These are phyloP conservation scores for Kuraishia ogatae DNA, from an alignment of 805 yeast genomes.

Conservation along the genomic window DNA sequence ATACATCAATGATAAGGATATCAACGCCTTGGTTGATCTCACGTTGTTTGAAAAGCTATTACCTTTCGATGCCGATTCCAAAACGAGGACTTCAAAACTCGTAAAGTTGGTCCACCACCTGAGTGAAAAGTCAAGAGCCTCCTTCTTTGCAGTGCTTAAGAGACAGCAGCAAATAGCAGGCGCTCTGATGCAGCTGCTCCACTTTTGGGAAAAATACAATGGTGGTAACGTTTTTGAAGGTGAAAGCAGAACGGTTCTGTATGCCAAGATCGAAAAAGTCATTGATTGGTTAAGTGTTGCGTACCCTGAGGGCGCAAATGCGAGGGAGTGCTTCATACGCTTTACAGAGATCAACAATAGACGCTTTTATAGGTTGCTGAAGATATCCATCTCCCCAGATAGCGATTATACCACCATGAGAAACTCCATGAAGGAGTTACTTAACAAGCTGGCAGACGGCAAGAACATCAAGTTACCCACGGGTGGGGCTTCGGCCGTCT, in stretches of 20 bases:
- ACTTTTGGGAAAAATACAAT: constrained; percentile 36
- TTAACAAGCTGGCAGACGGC: constrained; percentile 43
- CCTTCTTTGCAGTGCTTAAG: constrained; percentile 60
- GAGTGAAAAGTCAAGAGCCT: constrained; percentile 47
- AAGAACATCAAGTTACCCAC: constrained; percentile 29
- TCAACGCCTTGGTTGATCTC: constrained; percentile 58
- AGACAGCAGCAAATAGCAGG: constrained; percentile 57
- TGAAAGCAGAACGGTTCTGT: constrained; percentile 7
- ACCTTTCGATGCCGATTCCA: constrained; percentile 40
- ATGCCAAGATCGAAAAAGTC: constrained; percentile 39
- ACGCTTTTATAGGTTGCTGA: constrained; percentile 48
- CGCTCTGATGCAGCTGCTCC: constrained; percentile 41
- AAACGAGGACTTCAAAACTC: constrained; percentile 43
- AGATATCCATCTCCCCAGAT: constrained; percentile 42
- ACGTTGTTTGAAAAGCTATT: constrained; percentile 51
- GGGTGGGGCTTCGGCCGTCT: constrained; percentile 4
- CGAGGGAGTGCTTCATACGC: constrained; percentile 40
- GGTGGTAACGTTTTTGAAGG: constrained; percentile 19
- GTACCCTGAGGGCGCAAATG: constrained; percentile 43
- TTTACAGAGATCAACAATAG: constrained; percentile 49
- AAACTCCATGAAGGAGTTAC: constrained; percentile 56
- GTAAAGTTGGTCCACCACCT: constrained; percentile 39
- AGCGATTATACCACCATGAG: constrained; percentile 52
- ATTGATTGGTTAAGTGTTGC: constrained; percentile 52
- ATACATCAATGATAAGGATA: constrained; percentile 63